Conservation (phyloP, 1,284 basidiomycete genomes). For the Erythrobasidium hasegawianum region DNA sequence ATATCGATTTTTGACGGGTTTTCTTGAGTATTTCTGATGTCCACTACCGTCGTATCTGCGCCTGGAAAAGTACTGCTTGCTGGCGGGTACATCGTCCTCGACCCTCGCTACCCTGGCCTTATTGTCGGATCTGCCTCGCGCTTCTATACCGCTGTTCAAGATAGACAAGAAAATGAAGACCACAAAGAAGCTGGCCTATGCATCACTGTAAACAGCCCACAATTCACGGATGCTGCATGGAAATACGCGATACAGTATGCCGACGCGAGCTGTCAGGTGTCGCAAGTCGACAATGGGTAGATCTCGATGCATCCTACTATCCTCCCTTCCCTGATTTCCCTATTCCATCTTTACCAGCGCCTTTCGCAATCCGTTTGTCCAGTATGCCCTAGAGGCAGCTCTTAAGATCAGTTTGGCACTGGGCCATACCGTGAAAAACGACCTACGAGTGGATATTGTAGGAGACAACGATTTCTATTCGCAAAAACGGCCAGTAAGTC, state of each 20-base stretch:
- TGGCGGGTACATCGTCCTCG: constrained; percentile 90
- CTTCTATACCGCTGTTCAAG: constrained; percentile 68
- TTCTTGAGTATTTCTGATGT: too few species aligned
- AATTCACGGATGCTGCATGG: constrained; percentile 81
- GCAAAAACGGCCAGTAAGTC: constrained; percentile 56
- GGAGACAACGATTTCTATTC: constrained; percentile 99
- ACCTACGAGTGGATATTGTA: constrained; percentile 72
- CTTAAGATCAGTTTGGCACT: constrained; percentile 61
- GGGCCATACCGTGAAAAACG: constrained; percentile 39
- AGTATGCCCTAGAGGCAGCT: constrained; percentile 74
- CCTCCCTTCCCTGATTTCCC: not conserved
- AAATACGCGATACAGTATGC: constrained; percentile 53
- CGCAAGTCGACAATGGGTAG: not conserved
- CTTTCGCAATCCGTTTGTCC: constrained; percentile 80
- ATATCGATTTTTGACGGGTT: too few species aligned
- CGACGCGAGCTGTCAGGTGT: not conserved
- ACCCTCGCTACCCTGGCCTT: constrained; percentile 72
- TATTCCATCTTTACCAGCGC: constrained; percentile 11
- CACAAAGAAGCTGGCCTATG: not conserved
- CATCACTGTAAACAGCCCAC: constrained; percentile 79
- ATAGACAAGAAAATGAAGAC: not conserved
- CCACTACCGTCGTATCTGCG: constrained; percentile 66
- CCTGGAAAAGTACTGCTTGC: constrained; percentile 94
- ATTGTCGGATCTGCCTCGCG: constrained; percentile 87
- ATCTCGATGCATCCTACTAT: too few species aligned